Conservation (phyloP, 768 basidiomycete species). For the Kwoniella pini region DNA sequence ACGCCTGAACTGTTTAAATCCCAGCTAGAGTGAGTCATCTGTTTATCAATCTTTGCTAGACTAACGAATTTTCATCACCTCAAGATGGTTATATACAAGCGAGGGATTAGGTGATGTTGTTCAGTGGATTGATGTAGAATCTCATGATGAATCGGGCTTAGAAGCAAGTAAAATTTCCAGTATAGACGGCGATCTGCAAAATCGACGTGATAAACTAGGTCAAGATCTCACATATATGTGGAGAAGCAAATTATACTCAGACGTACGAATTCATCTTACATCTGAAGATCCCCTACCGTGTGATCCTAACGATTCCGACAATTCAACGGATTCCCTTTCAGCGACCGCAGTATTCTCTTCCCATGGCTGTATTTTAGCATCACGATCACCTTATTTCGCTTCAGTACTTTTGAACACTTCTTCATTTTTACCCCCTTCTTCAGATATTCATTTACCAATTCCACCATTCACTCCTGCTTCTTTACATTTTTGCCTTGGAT, state of each 20-base stretch:
- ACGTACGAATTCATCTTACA: slow-evolving; percentile 73
- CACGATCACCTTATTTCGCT: slow-evolving; percentile 84
- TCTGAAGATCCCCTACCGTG: neutral
- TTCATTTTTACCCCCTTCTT: slow-evolving; percentile 54
- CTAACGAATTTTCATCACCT: slow-evolving; percentile 47
- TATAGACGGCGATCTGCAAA: slow-evolving; percentile 56
- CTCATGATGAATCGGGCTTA: slow-evolving; percentile 66
- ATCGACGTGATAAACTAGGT: slow-evolving; percentile 77
- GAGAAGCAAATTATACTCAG: slow-evolving; percentile 89
- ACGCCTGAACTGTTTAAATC: slow-evolving; percentile 82
- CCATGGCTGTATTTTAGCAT: slow-evolving; percentile 89
- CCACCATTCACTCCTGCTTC: slow-evolving; percentile 95
- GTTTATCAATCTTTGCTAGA: neutral
- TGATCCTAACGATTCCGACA: slow-evolving; percentile 27
- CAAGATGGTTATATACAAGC: slow-evolving; percentile 81
- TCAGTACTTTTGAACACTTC: slow-evolving; percentile 70
- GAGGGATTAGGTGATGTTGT: slow-evolving; percentile 72
- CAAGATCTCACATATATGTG: slow-evolving; percentile 97
- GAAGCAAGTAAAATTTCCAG: slow-evolving; percentile 38
- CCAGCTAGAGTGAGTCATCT: slow-evolving; percentile 68
- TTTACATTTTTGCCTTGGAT: slow-evolving; percentile 89
- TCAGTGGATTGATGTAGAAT: slow-evolving; percentile 50
- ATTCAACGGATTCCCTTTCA: slow-evolving; percentile 29
- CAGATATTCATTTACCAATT: slow-evolving; percentile 68
- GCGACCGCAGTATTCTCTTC: slow-evolving; percentile 83